Evolutionary conservation across 2,329 filamentous ascomycete species (phyloP).

Genomic region (Phaeosphaeria sp.): DNA sequence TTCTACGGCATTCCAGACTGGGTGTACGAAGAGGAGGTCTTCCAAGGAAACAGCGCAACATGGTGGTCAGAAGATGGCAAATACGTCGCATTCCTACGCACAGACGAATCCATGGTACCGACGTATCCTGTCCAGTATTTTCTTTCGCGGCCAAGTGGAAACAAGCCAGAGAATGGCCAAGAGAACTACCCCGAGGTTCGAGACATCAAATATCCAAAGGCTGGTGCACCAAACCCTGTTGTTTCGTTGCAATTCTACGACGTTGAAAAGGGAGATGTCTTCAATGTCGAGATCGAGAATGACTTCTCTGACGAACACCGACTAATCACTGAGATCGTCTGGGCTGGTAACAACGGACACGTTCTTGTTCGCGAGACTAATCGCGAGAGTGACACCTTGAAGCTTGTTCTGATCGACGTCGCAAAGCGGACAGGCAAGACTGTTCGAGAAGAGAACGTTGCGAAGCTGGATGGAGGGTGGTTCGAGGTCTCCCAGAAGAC

Average conservation of each 20-base stretch:
- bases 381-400: conserved; percentile 88
- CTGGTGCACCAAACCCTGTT: conserved; percentile 89
- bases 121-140: conserved; percentile 95
- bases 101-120: conserved; percentile 90
- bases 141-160: conserved; percentile 81
- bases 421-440: conserved; percentile 74
- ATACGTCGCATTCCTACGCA: conserved; percentile 88
- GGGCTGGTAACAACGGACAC: conserved; percentile 76
- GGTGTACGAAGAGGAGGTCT: conserved; percentile 92
- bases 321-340: conserved; percentile 90
- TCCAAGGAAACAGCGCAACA: conserved; percentile 78
- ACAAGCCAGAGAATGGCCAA: conserved; percentile 69
- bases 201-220: conserved; percentile 96
- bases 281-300: conserved; percentile 76
- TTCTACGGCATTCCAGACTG: conserved; percentile 98
- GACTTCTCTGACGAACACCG: conserved; percentile 82
- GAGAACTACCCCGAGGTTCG: conserved; percentile 90
- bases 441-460: conserved; percentile 79
- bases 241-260: conserved; percentile 92
- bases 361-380: conserved; percentile 92
- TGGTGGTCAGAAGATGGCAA: conserved; percentile 96
- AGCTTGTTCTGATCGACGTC: conserved; percentile 85
- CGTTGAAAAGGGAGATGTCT: conserved; percentile 75
- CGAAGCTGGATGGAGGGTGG: conserved; percentile 92
- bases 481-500: conserved; percentile 92